Evolutionary conservation across 768 basidiomycete species (phyloP).

Genomic region (Chalciporus pseudorubinellus): DNA sequence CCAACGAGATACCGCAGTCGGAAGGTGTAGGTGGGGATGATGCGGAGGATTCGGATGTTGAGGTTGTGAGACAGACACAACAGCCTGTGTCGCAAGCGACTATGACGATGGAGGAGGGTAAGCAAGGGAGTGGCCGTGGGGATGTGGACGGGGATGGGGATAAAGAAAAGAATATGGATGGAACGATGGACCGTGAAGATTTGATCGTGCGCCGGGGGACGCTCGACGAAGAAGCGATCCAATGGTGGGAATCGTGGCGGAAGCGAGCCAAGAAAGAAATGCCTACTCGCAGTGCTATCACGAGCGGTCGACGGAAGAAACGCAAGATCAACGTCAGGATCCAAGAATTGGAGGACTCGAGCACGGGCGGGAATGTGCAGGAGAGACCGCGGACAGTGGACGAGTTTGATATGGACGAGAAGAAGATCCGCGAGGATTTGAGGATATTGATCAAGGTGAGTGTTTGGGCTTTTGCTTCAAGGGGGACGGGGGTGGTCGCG

Average conservation of each 20-base stretch:
- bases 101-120: constrained; percentile 16
- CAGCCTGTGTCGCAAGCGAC: constrained; percentile 1
- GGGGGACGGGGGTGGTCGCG: neutral
- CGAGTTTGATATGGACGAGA: constrained; percentile 65
- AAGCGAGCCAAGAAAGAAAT: constrained; percentile 42
- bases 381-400: constrained; percentile 54
- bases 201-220: constrained; percentile 34
- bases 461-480: too few species aligned
- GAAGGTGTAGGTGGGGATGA: constrained; percentile 28
- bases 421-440: constrained; percentile 76
- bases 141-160: constrained; percentile 19
- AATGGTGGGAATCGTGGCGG: constrained; percentile 76
- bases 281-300: constrained; percentile 23
- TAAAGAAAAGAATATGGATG: neutral
- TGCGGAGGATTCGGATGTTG: constrained; percentile 29
- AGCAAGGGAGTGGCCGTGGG: neutral
- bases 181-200: constrained; percentile 19
- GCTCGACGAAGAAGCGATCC: constrained; percentile 47
- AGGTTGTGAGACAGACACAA: constrained; percentile 17
- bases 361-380: constrained; percentile 29
- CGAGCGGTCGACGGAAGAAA: constrained; percentile 38
- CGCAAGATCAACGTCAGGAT: constrained; percentile 40
- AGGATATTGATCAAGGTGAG: constrained; percentile 88
- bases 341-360: too few species aligned
- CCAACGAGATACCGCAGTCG: constrained; percentile 21